These are phyloP conservation scores for Fusarium temperatum DNA, from an alignment of 2,329 filamentous ascomycete genomes.

Conservation along the genomic window DNA sequence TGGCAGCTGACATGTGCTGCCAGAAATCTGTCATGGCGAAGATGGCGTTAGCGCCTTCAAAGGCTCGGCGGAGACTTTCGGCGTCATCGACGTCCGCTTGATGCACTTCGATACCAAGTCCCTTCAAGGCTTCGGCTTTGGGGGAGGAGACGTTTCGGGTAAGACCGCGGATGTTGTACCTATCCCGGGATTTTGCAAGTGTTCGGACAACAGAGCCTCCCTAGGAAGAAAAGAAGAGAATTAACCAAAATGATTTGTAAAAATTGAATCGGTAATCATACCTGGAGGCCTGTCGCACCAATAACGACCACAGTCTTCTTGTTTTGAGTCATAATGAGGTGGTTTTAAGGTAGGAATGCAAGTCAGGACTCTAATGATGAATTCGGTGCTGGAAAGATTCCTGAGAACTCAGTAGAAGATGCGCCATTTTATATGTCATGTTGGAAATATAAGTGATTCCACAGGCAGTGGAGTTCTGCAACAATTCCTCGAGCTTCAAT, in stretches of 20 bases:
- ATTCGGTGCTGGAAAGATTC: rapidly evolving
- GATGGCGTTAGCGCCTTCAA: background rate
- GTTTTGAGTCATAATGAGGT: background rate
- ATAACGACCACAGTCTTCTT: background rate
- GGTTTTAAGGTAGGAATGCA: too few relatives aligned
- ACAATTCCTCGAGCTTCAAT: too few relatives aligned
- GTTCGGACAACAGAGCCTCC: background rate
- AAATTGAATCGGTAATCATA: rapidly evolving
- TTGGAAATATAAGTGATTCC: background rate
- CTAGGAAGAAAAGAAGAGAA: rapidly evolving
- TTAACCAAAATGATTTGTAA: rapidly evolving
- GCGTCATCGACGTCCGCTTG: background rate
- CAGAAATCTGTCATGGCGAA: slow-evolving; percentile 14
- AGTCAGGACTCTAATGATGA: rapidly evolving
- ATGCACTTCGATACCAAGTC: background rate
- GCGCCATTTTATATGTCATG: background rate
- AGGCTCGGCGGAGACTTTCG: background rate
- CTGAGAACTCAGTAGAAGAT: rapidly evolving
- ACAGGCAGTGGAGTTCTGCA: background rate
- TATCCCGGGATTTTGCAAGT: background rate
- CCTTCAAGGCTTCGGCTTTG: background rate
- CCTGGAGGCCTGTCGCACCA: background rate
- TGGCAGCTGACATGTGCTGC: background rate
- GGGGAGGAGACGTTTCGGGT: background rate
- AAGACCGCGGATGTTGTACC: background rate